Conservation (phyloP, 768 basidiomycete genomes). For the Serpula lacrymans region DNA sequence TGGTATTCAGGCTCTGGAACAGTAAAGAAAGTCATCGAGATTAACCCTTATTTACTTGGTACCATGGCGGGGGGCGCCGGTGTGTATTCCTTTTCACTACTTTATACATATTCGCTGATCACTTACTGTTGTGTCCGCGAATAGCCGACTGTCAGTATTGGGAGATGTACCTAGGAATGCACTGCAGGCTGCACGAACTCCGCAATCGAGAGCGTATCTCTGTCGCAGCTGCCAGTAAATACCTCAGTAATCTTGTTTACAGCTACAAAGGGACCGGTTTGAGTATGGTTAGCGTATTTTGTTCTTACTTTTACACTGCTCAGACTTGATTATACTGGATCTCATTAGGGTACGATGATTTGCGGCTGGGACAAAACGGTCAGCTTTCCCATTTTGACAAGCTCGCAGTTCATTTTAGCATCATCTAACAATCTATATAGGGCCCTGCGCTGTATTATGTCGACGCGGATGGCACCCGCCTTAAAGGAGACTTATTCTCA, state of each 20-base stretch:
- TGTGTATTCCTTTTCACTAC: slow-evolving; percentile 16
- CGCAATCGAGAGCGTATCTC: slow-evolving; percentile 62
- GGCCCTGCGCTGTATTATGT: slow-evolving; percentile 66
- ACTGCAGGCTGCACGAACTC: slow-evolving; percentile 62
- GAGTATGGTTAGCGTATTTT: slow-evolving; percentile 47
- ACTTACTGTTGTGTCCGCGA: background rate
- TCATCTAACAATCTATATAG: too few species aligned
- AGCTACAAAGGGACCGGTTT: slow-evolving; percentile 69
- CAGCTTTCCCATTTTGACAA: slow-evolving; percentile 11
- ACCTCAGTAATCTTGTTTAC: slow-evolving; percentile 65
- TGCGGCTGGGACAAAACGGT: slow-evolving; percentile 70
- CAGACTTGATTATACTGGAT: background rate
- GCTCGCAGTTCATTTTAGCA: background rate
- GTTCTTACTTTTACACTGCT: background rate
- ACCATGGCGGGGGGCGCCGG: slow-evolving; percentile 73
- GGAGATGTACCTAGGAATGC: slow-evolving; percentile 71
- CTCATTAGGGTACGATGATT: slow-evolving; percentile 63
- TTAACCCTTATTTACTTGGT: slow-evolving; percentile 65
- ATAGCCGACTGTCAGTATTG: slow-evolving; percentile 54
- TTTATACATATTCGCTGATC: background rate
- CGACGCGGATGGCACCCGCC: slow-evolving; percentile 58
- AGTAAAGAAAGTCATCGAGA: slow-evolving; percentile 71
- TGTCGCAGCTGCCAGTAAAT: slow-evolving; percentile 66
- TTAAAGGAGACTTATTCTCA: slow-evolving; percentile 66
- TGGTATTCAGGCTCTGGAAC: slow-evolving; percentile 50